Base-by-base conservation (phyloP, 352 stramenopile genomes). In the Phytopythium helicoides region DNA sequence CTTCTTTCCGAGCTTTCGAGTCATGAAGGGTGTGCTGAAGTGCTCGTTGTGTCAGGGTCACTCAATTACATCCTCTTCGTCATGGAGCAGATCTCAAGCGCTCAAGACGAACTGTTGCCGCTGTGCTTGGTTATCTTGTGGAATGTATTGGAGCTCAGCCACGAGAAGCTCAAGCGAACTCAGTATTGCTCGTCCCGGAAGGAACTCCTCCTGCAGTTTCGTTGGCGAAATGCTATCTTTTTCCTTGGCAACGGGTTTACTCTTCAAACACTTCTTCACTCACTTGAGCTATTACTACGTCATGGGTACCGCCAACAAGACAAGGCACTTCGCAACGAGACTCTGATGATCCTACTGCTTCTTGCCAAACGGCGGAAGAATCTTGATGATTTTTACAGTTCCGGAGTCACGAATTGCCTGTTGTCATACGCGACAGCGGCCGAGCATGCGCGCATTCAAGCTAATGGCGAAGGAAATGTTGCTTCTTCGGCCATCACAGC, bases 271-370 rank as follows among this genome's bases (percentile, higher is more conserved):
- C 62, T 93, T 19, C 65, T 89, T 14, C 74, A 84, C 38, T 62
- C 72, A 1, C 45, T 91, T 19, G 74, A 87, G 52, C 47, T 86
- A 21, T 57, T 91, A 25, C 62, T 93, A 1, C 51, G 66, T 7
- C 62, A 71, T 5, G 80, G 82, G 1, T 87, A 85, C 51, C 78
- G 82, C 8, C 64, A 76, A 47, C 80, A 93, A 56, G 80, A 91
- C 60, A 91, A 91, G 60, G 80, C 87, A 48, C 66, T 88, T 47
- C 76, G 82, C 28, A 93, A 93, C 54, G 80, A 85, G 41, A 87
- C 71, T 15, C 39, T 93, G 22, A 85, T 91, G 63, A 68, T 93
- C 14, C 35, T 89, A 21, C 54, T 81, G 12, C 62, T 93, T 12
- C 68, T 91, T 7, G 66, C 76, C 7, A 69, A 74, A 38, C 71